phyloP scores from a whole-genome alignment of 306 rosid species.

The Cucurbita ficifolia region DNA sequence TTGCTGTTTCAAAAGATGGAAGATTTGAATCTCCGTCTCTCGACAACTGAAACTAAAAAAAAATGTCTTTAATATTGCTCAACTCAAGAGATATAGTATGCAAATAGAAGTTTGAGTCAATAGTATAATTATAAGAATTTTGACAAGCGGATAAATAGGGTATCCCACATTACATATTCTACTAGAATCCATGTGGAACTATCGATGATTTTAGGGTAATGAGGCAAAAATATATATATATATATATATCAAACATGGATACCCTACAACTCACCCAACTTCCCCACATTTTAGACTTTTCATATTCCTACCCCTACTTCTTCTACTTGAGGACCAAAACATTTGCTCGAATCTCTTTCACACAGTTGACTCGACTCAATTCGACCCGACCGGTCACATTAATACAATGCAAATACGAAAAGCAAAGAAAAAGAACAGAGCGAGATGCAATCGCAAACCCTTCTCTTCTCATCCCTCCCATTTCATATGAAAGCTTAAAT shows the following conservation, averaged over 20 bases:
- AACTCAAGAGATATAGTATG: no score
- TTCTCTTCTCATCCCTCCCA: not conserved
- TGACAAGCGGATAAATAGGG: not conserved
- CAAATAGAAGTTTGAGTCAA: no score
- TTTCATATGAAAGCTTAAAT: not conserved
- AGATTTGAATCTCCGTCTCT: no score
- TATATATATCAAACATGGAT: not conserved
- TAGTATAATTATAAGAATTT: no score
- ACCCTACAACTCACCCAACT: conserved; percentile 2
- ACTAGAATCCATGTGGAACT: not conserved
- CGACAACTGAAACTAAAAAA: no score
- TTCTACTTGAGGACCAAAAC: not conserved
- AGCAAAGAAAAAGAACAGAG: not conserved
- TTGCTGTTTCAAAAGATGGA: no score
- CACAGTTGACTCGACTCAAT: not conserved
- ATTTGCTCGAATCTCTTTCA: not conserved
- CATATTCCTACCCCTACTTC: not conserved
- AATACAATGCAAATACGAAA: not conserved
- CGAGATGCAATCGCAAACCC: not conserved
- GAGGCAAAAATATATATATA: not conserved
- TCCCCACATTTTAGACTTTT: not conserved
- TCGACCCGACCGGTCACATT: not conserved
- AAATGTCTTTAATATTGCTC: no score
- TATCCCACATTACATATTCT: not conserved
- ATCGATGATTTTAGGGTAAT: not conserved